Conservation (phyloP, 2,329 filamentous ascomycete genomes). For the Zymoseptoria ardabiliae region DNA sequence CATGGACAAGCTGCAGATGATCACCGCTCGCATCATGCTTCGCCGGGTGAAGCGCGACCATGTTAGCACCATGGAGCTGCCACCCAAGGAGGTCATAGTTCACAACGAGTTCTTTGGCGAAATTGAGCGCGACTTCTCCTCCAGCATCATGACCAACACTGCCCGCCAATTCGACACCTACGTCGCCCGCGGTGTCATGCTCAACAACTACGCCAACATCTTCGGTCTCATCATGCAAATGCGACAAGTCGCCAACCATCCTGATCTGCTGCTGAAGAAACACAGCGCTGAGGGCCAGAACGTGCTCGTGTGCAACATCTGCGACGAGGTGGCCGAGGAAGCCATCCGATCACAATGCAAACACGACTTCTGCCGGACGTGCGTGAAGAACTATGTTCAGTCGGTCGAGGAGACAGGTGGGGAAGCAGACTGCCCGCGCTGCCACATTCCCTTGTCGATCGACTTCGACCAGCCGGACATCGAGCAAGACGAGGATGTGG, state of each 20-base stretch:
- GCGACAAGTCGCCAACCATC: constrained; percentile 95
- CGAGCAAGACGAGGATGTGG: constrained; percentile 75
- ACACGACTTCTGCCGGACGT: constrained; percentile 83
- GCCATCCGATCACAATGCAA: constrained; percentile 86
- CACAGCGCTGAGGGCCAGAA: constrained; percentile 81
- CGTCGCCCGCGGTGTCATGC: constrained; percentile 83
- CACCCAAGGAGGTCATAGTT: constrained; percentile 86
- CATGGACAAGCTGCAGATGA: constrained; percentile 72
- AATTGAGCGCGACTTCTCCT: constrained; percentile 90
- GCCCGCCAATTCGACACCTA: constrained; percentile 91
- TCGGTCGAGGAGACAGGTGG: constrained; percentile 61
- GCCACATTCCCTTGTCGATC: constrained; percentile 82
- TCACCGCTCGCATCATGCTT: constrained; percentile 92
- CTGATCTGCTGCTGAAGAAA: constrained; percentile 87
- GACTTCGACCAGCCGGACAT: constrained; percentile 94
- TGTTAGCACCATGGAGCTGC: constrained; percentile 90
- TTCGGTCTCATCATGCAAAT: constrained; percentile 99
- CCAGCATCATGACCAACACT: constrained; percentile 89
- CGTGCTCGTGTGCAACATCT: constrained; percentile 84
- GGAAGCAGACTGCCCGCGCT: constrained; percentile 70
- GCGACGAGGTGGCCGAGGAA: constrained; percentile 92
- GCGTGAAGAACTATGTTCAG: constrained; percentile 70
- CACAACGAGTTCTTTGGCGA: constrained; percentile 96
- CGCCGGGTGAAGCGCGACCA: constrained; percentile 90
- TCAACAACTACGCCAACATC: constrained; percentile 97